Conservation (phyloP, 202 grass and related monocot species). For the Brachypodium distachyon region DNA sequence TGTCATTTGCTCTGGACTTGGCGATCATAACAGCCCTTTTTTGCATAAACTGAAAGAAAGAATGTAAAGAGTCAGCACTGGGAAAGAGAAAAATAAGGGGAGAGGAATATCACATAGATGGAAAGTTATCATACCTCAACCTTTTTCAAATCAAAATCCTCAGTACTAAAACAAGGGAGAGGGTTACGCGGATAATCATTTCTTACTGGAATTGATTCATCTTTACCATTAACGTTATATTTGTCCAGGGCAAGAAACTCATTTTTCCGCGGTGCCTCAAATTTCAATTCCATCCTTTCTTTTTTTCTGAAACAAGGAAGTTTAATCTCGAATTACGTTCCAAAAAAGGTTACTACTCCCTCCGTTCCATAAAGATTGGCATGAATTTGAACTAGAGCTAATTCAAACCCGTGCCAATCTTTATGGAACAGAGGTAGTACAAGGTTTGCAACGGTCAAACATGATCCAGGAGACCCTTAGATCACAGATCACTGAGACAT, state of each 20-base stretch:
- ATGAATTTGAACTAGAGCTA: too few relatives aligned
- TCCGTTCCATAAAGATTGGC: too few relatives aligned
- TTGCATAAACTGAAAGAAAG: not conserved
- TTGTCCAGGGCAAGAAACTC: not conserved
- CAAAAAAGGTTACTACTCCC: not conserved
- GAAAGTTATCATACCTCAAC: not conserved
- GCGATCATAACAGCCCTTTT: not conserved
- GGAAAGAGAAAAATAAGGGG: not conserved
- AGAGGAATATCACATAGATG: not conserved
- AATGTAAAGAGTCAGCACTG: not conserved
- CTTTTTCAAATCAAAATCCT: not conserved
- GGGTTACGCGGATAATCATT: not conserved
- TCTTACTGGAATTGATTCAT: not conserved
- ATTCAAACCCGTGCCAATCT: too few relatives aligned
- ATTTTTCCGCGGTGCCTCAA: not conserved
- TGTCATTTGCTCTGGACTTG: slow-evolving; percentile 1
- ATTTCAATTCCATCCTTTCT: not conserved
- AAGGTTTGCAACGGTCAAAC: not conserved
- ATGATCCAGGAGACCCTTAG: not conserved
- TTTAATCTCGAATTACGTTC: not conserved
- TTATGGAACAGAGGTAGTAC: too few relatives aligned
- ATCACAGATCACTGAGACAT: not conserved
- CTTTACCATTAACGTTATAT: not conserved
- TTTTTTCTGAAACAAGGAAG: not conserved
- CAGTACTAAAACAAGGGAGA: not conserved